phyloP scores from a whole-genome alignment of 441 rosid genomes.

The Melastoma candidum region DNA sequence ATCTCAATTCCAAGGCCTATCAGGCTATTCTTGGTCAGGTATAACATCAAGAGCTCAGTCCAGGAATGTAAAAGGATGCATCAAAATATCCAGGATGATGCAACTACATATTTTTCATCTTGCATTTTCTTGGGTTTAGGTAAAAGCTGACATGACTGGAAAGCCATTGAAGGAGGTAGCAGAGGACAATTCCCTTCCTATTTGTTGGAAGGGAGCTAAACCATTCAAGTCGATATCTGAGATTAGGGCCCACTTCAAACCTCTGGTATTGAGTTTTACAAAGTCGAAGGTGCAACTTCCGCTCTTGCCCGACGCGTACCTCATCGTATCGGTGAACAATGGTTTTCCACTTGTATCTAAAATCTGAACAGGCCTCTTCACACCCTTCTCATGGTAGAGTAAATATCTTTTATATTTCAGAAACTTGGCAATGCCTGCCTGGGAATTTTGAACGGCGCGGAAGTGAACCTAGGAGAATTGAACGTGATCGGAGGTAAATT shows the following conservation, averaged over 20 bases:
- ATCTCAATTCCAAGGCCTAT: slow-evolving; percentile 38
- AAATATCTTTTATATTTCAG: slow-evolving; percentile 19
- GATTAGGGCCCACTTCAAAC: slow-evolving; percentile 35
- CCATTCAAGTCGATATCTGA: slow-evolving; percentile 29
- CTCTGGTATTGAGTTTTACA: slow-evolving; percentile 31
- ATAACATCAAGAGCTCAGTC: slow-evolving; percentile 5
- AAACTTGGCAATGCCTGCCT: slow-evolving; percentile 44
- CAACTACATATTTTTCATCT: neutral
- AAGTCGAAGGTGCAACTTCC: slow-evolving; percentile 29
- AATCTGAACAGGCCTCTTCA: no score
- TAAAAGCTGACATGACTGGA: slow-evolving; percentile 34
- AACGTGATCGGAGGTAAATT: slow-evolving; percentile 30
- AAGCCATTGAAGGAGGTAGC: slow-evolving; percentile 27
- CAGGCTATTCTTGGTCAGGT: slow-evolving; percentile 35
- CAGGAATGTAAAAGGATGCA: neutral
- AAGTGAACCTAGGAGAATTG: slow-evolving; percentile 23
- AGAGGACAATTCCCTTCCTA: slow-evolving; percentile 36
- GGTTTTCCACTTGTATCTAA: neutral
- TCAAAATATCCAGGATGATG: slow-evolving; percentile 1
- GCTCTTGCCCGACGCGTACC: slow-evolving; percentile 41
- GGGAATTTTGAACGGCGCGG: slow-evolving; percentile 42
- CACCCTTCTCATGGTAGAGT: neutral
- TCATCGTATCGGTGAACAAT: slow-evolving; percentile 43
- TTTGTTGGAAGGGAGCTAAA: slow-evolving; percentile 59
- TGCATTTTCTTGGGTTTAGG: slow-evolving; percentile 20